Base-by-base conservation (phyloP, 139 green algal species). In the Eudorina sp. region DNA sequence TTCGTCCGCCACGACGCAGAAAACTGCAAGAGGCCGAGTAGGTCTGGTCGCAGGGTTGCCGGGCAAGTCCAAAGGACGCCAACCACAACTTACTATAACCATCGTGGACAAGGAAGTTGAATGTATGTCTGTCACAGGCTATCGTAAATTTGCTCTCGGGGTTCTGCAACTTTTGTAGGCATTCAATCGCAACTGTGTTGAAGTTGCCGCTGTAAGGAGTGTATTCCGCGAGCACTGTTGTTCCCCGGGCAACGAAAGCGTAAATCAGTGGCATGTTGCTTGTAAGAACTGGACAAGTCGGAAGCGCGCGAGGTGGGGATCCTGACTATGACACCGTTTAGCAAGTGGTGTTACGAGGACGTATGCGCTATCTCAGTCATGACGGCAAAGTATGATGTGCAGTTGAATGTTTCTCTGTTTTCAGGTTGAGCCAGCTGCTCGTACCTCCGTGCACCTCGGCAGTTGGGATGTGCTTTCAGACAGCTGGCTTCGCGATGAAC, bases 151-250 rank as follows among this genome's bases (percentile, higher is more conserved):
- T 94, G 69, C 73, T 83, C 31, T 97, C 94, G 34, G 88, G 93
- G 82, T 94, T 96, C 19, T 91, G 62, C 40, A 97, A 83, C 36
- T 95, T 95, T 40, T 96, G 91, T 21, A 99, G 84, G 81, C 96
- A 98, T 88, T 99, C 95, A 16, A 98, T 93, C 0, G 97, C 97
- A 40, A 99, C 94, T 1, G 95, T 96, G 70, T 91, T 95, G 90
- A 99, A 99, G 85, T 99, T 99, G 45, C 97, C 97, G 38, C 89
- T 94, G 91, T 96, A 98, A 0, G 93, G 92, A 6, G 97, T 98
- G 93, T 99, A 98, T 55, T 99, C 97, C 0, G 96, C 96, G 9
- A 99, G 92, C 23, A 99, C 95, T 0, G 89, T 95, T 16, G 90
- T 93, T 0, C 90, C 94, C 0, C 95, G 90, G 0, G 94, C 91